Evolutionary conservation across 1,284 basidiomycete species (phyloP), one percentile per base, ranked within the genome.

Genomic region (Apiotrichum veenhuisii): DNA sequence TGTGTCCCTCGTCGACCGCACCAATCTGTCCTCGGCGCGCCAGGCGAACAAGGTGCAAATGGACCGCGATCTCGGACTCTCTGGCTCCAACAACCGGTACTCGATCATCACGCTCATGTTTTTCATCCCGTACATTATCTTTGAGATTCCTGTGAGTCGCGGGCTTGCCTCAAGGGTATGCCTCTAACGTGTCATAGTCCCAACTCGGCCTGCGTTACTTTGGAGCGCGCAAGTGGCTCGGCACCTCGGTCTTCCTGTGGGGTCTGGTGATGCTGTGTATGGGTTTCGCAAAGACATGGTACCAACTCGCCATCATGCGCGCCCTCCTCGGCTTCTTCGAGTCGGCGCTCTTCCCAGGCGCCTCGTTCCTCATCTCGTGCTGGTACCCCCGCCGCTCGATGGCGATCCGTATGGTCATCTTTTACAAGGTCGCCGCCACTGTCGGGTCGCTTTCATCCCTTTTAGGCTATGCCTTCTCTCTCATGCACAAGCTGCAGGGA

Each of bases 321-420:
- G 69, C 73, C 7, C 58, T 80, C 2, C 65, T 80, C 34, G 80
- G 78, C 17, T 53, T 69, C 8, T 66, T 78, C 33, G 76, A 77
- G 58, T 68, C 63, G 42, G 59, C 67, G 20, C 69, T 77, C 59
- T 76, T 76, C 66, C 71, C 68, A n/a, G 68, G 66, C n/a, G 75
- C 72, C 51, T 73, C 77, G 5, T 78, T 70, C 65, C 67, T 81
- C 18, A 73, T 80, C 54, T 38, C 76, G 5, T 73, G 69, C 37
- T 80, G 59, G 79, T 81, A 80, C 67, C 75, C 77, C 1, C 75
- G 79, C 23, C 70, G 70, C 52, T 74, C 79, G 62, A 75, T 76
- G 51, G 76, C 78, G 47, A 63, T 66, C n/a, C 63, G 66, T 46
- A 55, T 61, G 62, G 70, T 73, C 8, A 61, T 68, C 42, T 80